Percentiles rank a stretch among this genome's conserved stretches.
phyloP scores from a whole-genome alignment of 495 filamentous ascomycete species.

The Tuber umbilicatum region DNA sequence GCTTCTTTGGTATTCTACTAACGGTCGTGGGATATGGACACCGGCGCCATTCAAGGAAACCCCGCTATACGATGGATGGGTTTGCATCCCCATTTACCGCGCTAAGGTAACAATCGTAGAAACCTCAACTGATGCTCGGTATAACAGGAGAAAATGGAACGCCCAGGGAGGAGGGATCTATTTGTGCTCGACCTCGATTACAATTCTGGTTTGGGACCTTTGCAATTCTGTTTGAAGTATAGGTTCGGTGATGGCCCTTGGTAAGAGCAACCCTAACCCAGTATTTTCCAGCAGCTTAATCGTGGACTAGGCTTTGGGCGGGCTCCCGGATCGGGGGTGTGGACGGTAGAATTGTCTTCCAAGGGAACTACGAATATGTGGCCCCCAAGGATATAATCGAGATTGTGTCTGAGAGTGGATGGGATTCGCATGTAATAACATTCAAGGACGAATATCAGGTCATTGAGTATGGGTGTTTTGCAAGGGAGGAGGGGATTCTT shows the following conservation, averaged over 20 bases:
- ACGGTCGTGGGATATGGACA: conserved; percentile 22
- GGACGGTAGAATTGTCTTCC: conserved; percentile 32
- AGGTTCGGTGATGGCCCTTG: conserved; percentile 34
- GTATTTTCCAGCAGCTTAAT: background rate
- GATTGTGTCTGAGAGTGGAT: background rate
- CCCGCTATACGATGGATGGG: conserved; percentile 4
- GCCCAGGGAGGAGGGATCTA: conserved; percentile 15
- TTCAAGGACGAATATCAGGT: background rate
- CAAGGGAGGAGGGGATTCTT: background rate
- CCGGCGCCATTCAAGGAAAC: conserved; percentile 19
- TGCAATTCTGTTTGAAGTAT: conserved; percentile 39
- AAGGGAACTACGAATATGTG: background rate
- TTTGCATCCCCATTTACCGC: conserved; percentile 6
- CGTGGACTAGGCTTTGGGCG: conserved; percentile 25
- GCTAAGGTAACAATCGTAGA: background rate
- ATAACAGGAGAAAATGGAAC: background rate
- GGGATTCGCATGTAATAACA: background rate
- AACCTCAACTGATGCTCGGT: conserved; percentile 5
- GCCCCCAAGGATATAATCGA: background rate
- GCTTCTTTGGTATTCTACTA: conserved; percentile 25
- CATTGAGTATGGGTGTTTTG: background rate
- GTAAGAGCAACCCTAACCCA: conserved; percentile 7
- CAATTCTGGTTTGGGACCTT: conserved; percentile 18
- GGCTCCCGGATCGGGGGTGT: conserved; percentile 33
- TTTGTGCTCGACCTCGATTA: conserved; percentile 28